phyloP scores from a whole-genome alignment of 768 basidiomycete genomes.

The Hygrocybe punicea region DNA sequence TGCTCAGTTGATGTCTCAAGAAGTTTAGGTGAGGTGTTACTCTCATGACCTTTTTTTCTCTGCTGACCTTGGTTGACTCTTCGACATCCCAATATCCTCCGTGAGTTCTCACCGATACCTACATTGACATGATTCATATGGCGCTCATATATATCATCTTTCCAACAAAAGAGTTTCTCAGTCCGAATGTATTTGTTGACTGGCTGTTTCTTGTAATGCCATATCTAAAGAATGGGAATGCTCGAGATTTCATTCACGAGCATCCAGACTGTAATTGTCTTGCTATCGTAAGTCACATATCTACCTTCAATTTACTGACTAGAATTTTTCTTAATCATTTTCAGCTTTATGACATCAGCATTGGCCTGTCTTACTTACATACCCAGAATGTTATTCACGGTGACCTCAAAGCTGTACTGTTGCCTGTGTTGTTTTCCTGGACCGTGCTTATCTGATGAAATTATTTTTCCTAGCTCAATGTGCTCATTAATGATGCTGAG shows the following conservation, averaged over 20 bases:
- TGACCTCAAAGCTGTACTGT: constrained; percentile 21
- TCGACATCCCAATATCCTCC: constrained; percentile 13
- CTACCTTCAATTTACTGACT: neutral
- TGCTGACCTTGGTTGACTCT: constrained; percentile 11
- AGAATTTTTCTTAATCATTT: neutral
- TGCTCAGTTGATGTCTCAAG: constrained; percentile 6
- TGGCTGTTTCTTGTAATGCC: constrained; percentile 23
- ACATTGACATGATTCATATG: neutral
- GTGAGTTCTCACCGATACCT: neutral
- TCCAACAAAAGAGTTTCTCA: constrained; percentile 6
- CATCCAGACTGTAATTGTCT: constrained; percentile 19
- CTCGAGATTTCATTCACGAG: constrained; percentile 13
- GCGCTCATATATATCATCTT: neutral
- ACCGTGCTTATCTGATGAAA: neutral
- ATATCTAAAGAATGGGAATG: constrained; percentile 21
- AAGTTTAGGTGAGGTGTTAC: constrained; percentile 7
- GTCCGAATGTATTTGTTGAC: constrained; percentile 13
- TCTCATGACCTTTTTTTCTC: neutral
- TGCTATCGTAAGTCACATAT: constrained; percentile 15
- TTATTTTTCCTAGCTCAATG: constrained; percentile 29
- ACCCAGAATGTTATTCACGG: constrained; percentile 26
- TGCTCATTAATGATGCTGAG: constrained; percentile 13
- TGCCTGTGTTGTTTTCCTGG: neutral
- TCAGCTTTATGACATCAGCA: constrained; percentile 15
- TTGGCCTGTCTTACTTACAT: constrained; percentile 27